Evolutionary conservation across 257 asterid species (phyloP), one percentile per base, ranked within the genome.

Genomic region (Rauvolfia tetraphylla): DNA sequence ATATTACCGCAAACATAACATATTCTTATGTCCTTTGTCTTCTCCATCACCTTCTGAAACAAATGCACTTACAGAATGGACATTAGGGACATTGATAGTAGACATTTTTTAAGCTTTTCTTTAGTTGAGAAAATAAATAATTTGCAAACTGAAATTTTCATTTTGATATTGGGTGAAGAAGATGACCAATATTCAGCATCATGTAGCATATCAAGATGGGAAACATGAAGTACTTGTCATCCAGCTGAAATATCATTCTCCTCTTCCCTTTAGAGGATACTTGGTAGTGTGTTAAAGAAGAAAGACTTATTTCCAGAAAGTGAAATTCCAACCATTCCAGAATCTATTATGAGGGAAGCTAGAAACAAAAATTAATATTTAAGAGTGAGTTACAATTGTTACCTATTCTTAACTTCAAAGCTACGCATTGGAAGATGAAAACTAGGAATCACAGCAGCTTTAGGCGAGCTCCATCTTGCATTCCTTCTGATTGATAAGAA

Each of bases 361-460:
- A n/a, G 11, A 34, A 44, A 46, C n/a, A 38, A 78, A 12, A 1
- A 10, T 1, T 20, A 29, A 49, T 72, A 68, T 42, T 11, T 20
- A 46, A 53, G 48, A 74, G 71, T 13, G 39, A 66, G 25, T 17
- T n/a, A 44, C 10, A 58, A 67, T 29, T 31, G 20, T 57, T 76
- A 90, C 97, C 97, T 89, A 82, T 89, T 93, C 75, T 92, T 92
- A 79, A 89, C 88, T 88, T 92, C 97, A 87, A 81, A 74, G 81
- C 98, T 92, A 65, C 91, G 90, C 98, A 92, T 94, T 11, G 97
- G 98, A 15, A 92, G 97, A 84, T 94, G 97, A 74, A 87, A 49
- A 82, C 85, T 82, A 75, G 92, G 92, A 76, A 87, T 59, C 34
- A 88, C 85, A 56, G 97, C 97, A 48, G 97, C 97, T 82, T 81